Conservation (phyloP, 1,284 basidiomycete species). For the Rhodofomes roseus region DNA sequence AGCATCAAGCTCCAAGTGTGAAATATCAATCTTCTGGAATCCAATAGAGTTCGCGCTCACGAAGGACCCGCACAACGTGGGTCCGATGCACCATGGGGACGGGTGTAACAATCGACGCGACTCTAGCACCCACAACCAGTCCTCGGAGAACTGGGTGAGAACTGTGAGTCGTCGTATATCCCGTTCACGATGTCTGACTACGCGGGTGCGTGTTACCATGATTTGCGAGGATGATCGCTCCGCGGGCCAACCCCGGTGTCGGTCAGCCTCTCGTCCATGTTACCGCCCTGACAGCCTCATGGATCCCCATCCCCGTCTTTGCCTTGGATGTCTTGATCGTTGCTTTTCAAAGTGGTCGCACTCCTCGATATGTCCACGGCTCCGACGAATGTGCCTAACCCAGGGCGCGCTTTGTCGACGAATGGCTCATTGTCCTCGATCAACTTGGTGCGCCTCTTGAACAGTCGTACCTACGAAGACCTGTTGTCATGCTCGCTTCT, state of each 20-base stretch:
- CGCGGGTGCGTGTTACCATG: not conserved
- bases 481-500: constrained; percentile 26
- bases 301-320: not conserved
- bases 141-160: too few relatives aligned
- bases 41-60: too few relatives aligned
- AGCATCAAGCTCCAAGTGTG: too few relatives aligned
- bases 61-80: too few relatives aligned
- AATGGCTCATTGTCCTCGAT: constrained; percentile 15
- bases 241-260: not conserved
- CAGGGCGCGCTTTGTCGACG: not conserved
- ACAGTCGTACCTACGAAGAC: constrained; percentile 18
- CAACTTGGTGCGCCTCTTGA: constrained; percentile 20
- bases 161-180: too few relatives aligned
- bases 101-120: too few relatives aligned
- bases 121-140: too few relatives aligned
- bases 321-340: not conserved
- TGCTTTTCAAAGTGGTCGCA: not conserved
- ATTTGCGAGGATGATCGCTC: not conserved
- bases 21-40: too few relatives aligned
- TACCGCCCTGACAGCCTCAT: not conserved
- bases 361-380: not conserved
- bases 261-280: not conserved
- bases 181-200: not conserved
- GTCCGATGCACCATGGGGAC: too few relatives aligned
- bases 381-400: not conserved